Percentiles rank a stretch among this genome's conserved stretches.
Evolutionary conservation across 305 asterid genomes (phyloP).

Genomic region (Caryopteris hybrid): DNA sequence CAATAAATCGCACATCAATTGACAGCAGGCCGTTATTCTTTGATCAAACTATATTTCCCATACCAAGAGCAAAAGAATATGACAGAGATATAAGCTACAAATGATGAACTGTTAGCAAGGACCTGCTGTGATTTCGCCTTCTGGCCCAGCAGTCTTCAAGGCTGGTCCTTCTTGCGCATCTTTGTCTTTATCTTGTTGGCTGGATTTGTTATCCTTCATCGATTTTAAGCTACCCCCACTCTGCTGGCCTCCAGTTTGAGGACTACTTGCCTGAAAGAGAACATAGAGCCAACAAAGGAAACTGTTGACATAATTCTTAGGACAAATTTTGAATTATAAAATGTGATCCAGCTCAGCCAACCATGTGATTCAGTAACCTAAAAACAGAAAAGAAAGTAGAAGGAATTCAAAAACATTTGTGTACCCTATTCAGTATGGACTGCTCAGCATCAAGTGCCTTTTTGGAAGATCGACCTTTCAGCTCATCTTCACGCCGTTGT

Average conservation of each 20-base stretch:
- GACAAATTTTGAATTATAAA: not conserved
- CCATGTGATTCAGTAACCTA: constrained; percentile 1
- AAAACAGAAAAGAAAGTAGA: not conserved
- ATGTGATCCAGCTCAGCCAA: not conserved
- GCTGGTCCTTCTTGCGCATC: constrained; percentile 68
- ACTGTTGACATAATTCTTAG: not conserved
- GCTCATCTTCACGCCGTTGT: constrained; percentile 93
- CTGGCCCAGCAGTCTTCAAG: constrained; percentile 78
- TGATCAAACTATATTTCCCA: not conserved
- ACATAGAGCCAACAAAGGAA: not conserved
- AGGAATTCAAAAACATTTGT: not conserved
- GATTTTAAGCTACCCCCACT: constrained; percentile 69
- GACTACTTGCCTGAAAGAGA: constrained; percentile 63
- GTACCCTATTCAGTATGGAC: constrained; percentile 77
- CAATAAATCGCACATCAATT: constrained; percentile 9
- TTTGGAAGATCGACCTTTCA: constrained; percentile 80
- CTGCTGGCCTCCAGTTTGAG: constrained; percentile 68
- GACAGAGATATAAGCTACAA: not conserved
- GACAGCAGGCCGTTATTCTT: not conserved
- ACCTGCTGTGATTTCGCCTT: constrained; percentile 94
- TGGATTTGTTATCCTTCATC: constrained; percentile 60
- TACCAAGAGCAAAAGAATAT: not conserved
- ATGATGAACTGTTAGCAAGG: constrained; percentile 12
- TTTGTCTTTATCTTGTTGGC: constrained; percentile 64
- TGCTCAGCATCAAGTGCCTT: constrained; percentile 80